A percentile compares a stretch with the other conserved stretches of the same genome.
These are phyloP conservation scores for Grigorovia jiainica DNA, from an alignment of 805 yeast species.

Conservation along the genomic window DNA sequence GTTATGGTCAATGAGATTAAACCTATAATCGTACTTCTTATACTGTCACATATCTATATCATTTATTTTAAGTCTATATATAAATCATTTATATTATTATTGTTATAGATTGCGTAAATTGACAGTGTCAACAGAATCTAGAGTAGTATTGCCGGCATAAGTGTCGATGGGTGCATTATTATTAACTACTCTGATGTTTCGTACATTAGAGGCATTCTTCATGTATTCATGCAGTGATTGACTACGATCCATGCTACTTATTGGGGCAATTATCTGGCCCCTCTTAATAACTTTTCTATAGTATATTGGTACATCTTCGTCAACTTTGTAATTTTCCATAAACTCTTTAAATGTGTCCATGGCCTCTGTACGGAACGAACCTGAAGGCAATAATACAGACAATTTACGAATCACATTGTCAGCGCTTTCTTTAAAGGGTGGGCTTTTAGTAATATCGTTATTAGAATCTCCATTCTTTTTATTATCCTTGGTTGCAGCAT, in stretches of 20 bases:
- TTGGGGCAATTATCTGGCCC: slow-evolving; percentile 18
- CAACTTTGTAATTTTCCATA: slow-evolving; percentile 19
- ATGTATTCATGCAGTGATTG: not conserved
- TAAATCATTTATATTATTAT: no score
- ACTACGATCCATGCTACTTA: slow-evolving; percentile 1
- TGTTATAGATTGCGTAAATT: no score
- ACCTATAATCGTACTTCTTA: no score
- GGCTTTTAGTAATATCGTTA: no score
- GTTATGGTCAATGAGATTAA: no score
- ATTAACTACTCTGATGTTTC: no score
- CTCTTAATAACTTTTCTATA: slow-evolving; percentile 20
- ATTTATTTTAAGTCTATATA: no score
- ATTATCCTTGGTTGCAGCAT: not conserved
- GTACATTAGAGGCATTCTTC: no score
- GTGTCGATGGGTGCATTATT: no score
- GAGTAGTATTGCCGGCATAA: no score
- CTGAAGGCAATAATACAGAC: slow-evolving; percentile 19
- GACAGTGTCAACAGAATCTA: no score
- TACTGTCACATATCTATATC: no score
- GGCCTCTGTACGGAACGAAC: slow-evolving; percentile 16
- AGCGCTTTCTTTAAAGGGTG: slow-evolving; percentile 3
- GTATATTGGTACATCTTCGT: slow-evolving; percentile 11
- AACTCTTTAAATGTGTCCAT: slow-evolving; percentile 18
- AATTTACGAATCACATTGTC: slow-evolving; percentile 6
- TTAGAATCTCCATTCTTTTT: not conserved